phyloP scores from a whole-genome alignment of 2,329 filamentous ascomycete genomes.

The Basipetospora chlamydospora region DNA sequence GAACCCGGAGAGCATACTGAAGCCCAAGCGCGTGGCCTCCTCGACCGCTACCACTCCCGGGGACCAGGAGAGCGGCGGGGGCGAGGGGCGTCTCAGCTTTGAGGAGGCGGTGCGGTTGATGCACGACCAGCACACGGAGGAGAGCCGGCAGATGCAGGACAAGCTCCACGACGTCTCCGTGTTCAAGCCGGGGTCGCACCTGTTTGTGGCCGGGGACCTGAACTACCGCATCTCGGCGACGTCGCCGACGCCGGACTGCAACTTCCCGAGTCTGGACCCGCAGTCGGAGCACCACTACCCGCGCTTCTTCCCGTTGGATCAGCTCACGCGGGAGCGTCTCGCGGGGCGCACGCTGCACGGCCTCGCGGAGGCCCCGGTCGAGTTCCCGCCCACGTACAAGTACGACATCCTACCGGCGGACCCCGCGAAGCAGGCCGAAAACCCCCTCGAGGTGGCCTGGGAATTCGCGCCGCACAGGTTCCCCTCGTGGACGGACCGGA shows the following conservation, averaged over 20 bases:
- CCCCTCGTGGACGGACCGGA: conserved; percentile 87
- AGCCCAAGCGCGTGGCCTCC: not conserved
- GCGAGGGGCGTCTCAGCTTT: not conserved
- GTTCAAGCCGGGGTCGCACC: conserved; percentile 58
- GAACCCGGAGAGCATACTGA: conserved; percentile 29
- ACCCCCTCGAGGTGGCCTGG: conserved; percentile 34
- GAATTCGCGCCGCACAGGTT: conserved; percentile 69
- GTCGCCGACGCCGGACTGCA: conserved; percentile 44
- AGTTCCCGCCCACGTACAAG: conserved; percentile 91
- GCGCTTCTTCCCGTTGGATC: conserved; percentile 58
- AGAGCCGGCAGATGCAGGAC: conserved; percentile 23
- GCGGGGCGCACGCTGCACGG: conserved; percentile 64
- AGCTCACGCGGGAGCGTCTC: conserved; percentile 57
- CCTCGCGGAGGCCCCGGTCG: conserved; percentile 56
- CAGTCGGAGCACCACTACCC: conserved; percentile 47
- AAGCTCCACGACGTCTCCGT: conserved; percentile 46
- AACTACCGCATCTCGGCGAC: conserved; percentile 78
- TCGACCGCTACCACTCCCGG: conserved; percentile 8
- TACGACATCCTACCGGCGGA: conserved; percentile 38
- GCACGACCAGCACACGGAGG: conserved; percentile 19
- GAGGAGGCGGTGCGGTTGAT: conserved; percentile 17
- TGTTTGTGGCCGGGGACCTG: conserved; percentile 82
- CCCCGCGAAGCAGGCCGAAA: conserved; percentile 10
- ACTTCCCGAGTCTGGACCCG: conserved; percentile 44
- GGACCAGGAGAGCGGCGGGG: no score